Base-by-base conservation (phyloP, 768 basidiomycete genomes). In the Leccinum pellstonianum region DNA sequence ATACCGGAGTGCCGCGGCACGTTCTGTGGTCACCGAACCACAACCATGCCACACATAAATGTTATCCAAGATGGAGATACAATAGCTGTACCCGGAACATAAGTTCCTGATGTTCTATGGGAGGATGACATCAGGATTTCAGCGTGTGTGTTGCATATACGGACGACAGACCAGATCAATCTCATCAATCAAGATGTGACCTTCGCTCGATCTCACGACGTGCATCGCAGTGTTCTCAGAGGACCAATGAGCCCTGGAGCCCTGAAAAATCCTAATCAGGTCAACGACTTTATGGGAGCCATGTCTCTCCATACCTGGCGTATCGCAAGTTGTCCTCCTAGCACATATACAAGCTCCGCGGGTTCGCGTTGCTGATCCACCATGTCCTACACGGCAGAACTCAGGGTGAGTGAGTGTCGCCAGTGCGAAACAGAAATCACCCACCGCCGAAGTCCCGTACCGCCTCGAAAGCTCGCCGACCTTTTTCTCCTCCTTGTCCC, bases 51-150 rank as follows among this genome's bases (percentile, higher is more conserved):
- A 94, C 37, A 93, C 83, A 64, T 91, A 93, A 37, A 88, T 75
- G 3, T 83, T 83, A 37, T 84, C 84, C 60, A 93, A 75, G 48
- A 93, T 77, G 3, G 86, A 83, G 38, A 91, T 62, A 64, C 90
- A 92, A 70, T 89, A 93, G 64, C 88, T 91, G 72, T 86, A 93
- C n/a, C 82, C 92, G 9, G 91, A 92, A 69, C 91, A 93, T 1
- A 94, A 75, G 66, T 88, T 90, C 59, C n/a, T n/a, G n/a, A n/a
- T n/a, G 57, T 71, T 77, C 88, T 88, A 64, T 29, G 25, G 53
- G 59, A n/a, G n/a, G n/a, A 23, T 31, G 51, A 54, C 17, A 31
- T 64, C 53, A 48, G 59, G 35, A 35, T 35, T 54, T 57, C 51
- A 57, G 12, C 19, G 59, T 43, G 11, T 21, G 25, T 31, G 9